These are phyloP conservation scores for Chalciporus sphaerocephalus DNA, from an alignment of 768 basidiomycete species.

Conservation along the genomic window DNA sequence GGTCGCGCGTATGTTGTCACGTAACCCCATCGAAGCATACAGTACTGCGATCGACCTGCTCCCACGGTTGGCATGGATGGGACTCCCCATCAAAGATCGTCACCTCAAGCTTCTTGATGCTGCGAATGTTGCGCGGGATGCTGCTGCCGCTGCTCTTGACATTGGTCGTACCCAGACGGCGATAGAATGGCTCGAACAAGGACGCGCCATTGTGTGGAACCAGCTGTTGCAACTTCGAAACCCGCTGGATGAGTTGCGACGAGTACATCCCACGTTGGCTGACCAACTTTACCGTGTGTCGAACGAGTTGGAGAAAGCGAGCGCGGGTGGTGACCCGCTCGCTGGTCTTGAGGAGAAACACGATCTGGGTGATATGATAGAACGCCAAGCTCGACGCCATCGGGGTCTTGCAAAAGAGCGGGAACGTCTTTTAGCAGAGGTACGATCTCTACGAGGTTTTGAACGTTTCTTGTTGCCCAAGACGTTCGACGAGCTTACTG, in stretches of 20 bases:
- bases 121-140: constrained; percentile 12
- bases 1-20: background rate
- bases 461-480: constrained; percentile 19
- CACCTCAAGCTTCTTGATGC: constrained; percentile 7
- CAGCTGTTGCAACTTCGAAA: constrained; percentile 8
- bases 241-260: constrained; percentile 1
- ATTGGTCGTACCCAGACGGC: background rate
- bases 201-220: constrained; percentile 1
- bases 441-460: constrained; percentile 18
- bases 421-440: constrained; percentile 11
- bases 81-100: constrained; percentile 12
- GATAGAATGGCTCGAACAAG: constrained; percentile 5
- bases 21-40: constrained; percentile 13
- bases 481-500: constrained; percentile 2
- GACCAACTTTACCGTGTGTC: background rate
- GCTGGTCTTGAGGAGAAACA: background rate
- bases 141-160: constrained; percentile 15
- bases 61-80: constrained; percentile 5
- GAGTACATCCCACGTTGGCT: background rate
- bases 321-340: background rate
- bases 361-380: constrained; percentile 1
- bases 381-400: constrained; percentile 13
- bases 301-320: constrained; percentile 1
- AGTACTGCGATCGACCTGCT: constrained; percentile 12
- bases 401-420: constrained; percentile 14